Evolutionary conservation across 140 eudicot genomes (phyloP).

Genomic region (Bidens hawaiensis): DNA sequence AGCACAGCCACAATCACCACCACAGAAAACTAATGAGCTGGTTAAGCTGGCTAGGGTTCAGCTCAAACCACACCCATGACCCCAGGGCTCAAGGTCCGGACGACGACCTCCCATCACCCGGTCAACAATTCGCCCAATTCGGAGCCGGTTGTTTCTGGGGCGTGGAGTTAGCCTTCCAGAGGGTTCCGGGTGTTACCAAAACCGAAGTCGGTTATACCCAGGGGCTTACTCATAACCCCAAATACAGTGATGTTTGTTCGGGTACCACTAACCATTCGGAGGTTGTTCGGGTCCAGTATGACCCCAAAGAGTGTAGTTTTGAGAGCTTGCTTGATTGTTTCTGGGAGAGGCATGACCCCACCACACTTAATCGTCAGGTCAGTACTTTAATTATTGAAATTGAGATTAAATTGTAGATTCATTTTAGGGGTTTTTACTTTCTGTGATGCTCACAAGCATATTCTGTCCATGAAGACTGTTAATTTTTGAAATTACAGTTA

Average conservation of each 20-base stretch:
- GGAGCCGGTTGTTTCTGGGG: conserved; percentile 94
- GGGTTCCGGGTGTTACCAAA: conserved; percentile 82
- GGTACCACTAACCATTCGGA: conserved; percentile 73
- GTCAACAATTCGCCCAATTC: conserved; percentile 73
- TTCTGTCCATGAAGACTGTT: too few relatives aligned
- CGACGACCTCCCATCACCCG: conserved; percentile 72
- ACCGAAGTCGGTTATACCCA: conserved; percentile 81
- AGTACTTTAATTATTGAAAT: neutral
- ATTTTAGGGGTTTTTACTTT: neutral
- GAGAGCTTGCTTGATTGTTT: conserved; percentile 63
- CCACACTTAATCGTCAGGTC: conserved; percentile 93
- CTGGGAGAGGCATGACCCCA: conserved; percentile 88
- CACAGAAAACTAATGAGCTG: conserved; percentile 46
- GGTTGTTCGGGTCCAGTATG: conserved; percentile 85
- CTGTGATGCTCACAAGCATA: too few relatives aligned
- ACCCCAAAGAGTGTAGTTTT: conserved; percentile 52
- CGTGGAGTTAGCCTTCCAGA: conserved; percentile 81
- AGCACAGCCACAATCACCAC: neutral
- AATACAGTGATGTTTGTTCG: conserved; percentile 68
- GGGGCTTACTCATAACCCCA: conserved; percentile 57
- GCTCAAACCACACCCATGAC: conserved; percentile 50
- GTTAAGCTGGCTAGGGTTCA: conserved; percentile 60
- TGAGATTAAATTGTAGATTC: neutral
- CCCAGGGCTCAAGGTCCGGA: conserved; percentile 77
- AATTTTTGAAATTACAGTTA: too few relatives aligned